These are phyloP conservation scores for Theileria orientalis DNA, from an alignment of 169 alveolate genomes.

Conservation along the genomic window DNA sequence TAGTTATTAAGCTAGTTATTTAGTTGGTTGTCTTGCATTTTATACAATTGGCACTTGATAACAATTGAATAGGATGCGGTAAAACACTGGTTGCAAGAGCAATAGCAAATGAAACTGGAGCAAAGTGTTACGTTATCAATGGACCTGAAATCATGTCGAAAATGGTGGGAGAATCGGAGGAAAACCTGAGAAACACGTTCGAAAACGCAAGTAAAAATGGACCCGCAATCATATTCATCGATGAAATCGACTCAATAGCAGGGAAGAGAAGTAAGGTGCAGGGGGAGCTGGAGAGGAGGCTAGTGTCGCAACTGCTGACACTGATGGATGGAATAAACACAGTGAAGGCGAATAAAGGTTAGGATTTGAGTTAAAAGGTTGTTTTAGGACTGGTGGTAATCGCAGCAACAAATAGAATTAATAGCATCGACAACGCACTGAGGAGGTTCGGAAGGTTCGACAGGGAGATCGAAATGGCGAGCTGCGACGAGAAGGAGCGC, in stretches of 20 bases:
- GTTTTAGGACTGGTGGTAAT: conserved; percentile 81
- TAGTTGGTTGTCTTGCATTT: background rate
- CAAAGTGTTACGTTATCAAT: conserved; percentile 70
- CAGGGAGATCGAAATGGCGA: conserved; percentile 84
- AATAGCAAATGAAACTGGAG: conserved; percentile 81
- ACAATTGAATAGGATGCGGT: conserved; percentile 43
- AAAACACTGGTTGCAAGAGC: conserved; percentile 82
- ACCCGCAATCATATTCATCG: conserved; percentile 85
- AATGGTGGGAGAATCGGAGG: conserved; percentile 86
- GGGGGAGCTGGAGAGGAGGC: conserved; percentile 77
- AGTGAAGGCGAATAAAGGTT: conserved; percentile 23
- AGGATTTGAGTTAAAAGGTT: background rate
- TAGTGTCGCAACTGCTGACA: conserved; percentile 81
- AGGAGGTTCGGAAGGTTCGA: conserved; percentile 85
- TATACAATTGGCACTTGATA: background rate
- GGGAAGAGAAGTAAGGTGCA: conserved; percentile 81
- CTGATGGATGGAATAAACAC: conserved; percentile 80
- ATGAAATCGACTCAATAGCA: conserved; percentile 90
- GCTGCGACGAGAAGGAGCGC: conserved; percentile 86
- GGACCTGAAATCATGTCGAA: conserved; percentile 82
- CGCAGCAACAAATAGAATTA: conserved; percentile 90
- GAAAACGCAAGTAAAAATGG: conserved; percentile 75
- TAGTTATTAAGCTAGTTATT: background rate
- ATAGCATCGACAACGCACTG: conserved; percentile 88
- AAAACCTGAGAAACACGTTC: conserved; percentile 78